Percentiles rank a stretch among this genome's conserved stretches.
phyloP scores from a whole-genome alignment of 192 early-diverging fungal genomes.

The Backusella australiensis region DNA sequence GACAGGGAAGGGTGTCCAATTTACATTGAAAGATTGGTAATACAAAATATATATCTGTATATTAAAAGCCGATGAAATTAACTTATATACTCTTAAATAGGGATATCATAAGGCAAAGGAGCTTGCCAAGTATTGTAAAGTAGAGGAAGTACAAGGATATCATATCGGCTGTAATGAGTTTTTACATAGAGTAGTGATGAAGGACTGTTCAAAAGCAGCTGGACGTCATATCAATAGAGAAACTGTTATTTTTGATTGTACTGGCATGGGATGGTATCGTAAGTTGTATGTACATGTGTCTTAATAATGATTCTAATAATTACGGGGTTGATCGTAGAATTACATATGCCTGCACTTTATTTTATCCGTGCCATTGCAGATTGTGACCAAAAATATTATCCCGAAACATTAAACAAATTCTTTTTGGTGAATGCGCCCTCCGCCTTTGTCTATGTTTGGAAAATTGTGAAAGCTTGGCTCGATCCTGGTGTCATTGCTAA shows the following conservation, averaged over 20 bases:
- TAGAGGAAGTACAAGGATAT: conserved; percentile 62
- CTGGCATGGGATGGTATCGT: conserved; percentile 76
- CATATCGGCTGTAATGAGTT: conserved; percentile 74
- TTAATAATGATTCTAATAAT: not conserved
- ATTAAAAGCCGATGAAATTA: not conserved
- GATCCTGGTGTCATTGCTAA: conserved; percentile 72
- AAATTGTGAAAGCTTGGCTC: conserved; percentile 72
- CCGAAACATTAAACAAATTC: conserved; percentile 89
- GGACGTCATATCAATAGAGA: conserved; percentile 72
- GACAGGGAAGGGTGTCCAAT: conserved; percentile 89
- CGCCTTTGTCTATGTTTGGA: conserved; percentile 84
- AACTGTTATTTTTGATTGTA: conserved; percentile 89
- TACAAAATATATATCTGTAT: not conserved
- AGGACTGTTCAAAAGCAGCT: conserved; percentile 72
- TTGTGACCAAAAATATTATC: conserved; percentile 92
- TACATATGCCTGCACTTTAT: conserved; percentile 65
- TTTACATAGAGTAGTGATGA: conserved; percentile 65
- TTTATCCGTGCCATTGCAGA: conserved; percentile 72
- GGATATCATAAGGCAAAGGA: conserved; percentile 64
- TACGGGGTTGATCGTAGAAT: conserved; percentile 32
- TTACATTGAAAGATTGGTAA: conserved; percentile 89
- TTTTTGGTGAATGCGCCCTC: conserved; percentile 93
- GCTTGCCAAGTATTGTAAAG: conserved; percentile 56
- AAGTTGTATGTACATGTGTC: conserved; percentile 27
- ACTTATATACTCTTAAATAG: conserved; percentile 25